Conservation (phyloP, 768 basidiomycete genomes). For the Dacryopinax primogenitus region DNA sequence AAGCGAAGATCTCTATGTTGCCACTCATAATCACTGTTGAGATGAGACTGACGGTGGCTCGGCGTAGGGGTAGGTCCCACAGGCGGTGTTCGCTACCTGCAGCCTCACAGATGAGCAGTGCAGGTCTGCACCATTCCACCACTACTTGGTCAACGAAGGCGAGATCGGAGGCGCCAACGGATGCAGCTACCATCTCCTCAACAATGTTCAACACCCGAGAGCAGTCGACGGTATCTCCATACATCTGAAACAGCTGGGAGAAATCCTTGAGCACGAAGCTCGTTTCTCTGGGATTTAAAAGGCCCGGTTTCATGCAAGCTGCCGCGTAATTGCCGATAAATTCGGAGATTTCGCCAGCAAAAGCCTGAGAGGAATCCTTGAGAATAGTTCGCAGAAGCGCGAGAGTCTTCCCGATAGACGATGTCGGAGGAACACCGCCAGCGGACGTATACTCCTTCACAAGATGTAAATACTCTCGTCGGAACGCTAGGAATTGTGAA, state of each 20-base stretch:
- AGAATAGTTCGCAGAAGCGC: slow-evolving; percentile 47
- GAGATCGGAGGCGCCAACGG: slow-evolving; percentile 40
- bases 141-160: slow-evolving; percentile 32
- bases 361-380: slow-evolving; percentile 35
- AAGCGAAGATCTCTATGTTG: slow-evolving; percentile 40
- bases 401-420: slow-evolving; percentile 22
- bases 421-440: slow-evolving; percentile 17
- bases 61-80: slow-evolving; percentile 29
- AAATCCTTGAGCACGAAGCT: slow-evolving; percentile 43
- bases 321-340: slow-evolving; percentile 45
- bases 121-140: slow-evolving; percentile 27
- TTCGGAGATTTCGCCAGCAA: slow-evolving; percentile 32
- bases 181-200: slow-evolving; percentile 33
- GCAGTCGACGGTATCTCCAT: slow-evolving; percentile 42
- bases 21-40: slow-evolving; percentile 34
- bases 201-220: slow-evolving; percentile 45
- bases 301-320: slow-evolving; percentile 38
- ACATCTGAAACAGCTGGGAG: slow-evolving; percentile 41
- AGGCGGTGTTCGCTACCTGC: slow-evolving; percentile 35
- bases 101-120: slow-evolving; percentile 36
- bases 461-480: slow-evolving; percentile 45
- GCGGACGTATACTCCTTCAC: slow-evolving; percentile 18
- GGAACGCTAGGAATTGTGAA: slow-evolving; percentile 46
- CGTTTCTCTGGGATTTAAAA: slow-evolving; percentile 36
- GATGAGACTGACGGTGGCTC: slow-evolving; percentile 26